Conservation (phyloP, 768 basidiomycete genomes). For the Podaxis pistillaris region DNA sequence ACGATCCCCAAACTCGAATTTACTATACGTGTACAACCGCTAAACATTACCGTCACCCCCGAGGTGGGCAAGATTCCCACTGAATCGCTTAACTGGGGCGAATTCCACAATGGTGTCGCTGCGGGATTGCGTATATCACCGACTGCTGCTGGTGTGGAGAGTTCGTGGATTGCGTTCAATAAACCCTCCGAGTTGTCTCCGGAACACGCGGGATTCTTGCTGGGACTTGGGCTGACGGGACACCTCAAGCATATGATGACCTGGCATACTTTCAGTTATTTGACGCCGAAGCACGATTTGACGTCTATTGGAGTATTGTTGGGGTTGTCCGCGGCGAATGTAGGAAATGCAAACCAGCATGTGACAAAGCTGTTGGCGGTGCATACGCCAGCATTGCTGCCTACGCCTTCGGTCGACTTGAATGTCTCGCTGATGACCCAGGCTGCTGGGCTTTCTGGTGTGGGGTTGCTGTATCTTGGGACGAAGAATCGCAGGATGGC, state of each 20-base stretch:
- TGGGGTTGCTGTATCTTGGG: constrained; percentile 89
- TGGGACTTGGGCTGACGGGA: constrained; percentile 89
- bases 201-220: constrained; percentile 94
- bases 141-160: constrained; percentile 73
- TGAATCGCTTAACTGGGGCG: constrained; percentile 87
- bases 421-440: constrained; percentile 91
- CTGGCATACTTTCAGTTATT: constrained; percentile 94
- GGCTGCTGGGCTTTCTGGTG: constrained; percentile 80
- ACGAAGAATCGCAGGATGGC: constrained; percentile 89
- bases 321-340: constrained; percentile 88
- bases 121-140: constrained; percentile 84
- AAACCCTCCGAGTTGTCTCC: constrained; percentile 87
- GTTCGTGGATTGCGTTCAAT: constrained; percentile 96
- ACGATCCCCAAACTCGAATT: constrained; percentile 79
- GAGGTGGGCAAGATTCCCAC: constrained; percentile 70
- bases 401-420: constrained; percentile 81
- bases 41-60: constrained; percentile 60
- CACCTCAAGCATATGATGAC: constrained; percentile 88
- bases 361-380: constrained; percentile 91
- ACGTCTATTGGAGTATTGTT: constrained; percentile 93
- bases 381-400: constrained; percentile 90
- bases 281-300: constrained; percentile 94
- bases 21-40: constrained; percentile 69
- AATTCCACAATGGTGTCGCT: constrained; percentile 97
- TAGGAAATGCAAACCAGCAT: constrained; percentile 81